Evolutionary conservation across 495 filamentous ascomycete genomes (phyloP).

Genomic region (Barbatosphaeria neglecta): DNA sequence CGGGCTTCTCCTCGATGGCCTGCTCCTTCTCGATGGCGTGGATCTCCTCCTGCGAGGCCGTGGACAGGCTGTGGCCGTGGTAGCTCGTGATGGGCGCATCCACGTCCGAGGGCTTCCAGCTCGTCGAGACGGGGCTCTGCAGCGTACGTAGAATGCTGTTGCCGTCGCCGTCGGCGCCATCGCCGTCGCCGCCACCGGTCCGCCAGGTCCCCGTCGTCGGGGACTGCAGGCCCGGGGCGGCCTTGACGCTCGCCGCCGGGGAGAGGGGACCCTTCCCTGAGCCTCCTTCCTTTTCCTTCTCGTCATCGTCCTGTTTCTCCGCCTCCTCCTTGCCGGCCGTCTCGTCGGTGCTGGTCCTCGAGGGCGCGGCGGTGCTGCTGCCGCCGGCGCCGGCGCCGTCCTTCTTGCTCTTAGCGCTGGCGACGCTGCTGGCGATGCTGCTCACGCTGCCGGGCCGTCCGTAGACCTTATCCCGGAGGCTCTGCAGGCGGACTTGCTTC

Average conservation of each 20-base stretch:
- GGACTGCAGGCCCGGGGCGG: conserved; percentile 18
- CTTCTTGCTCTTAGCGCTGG: conserved; percentile 1
- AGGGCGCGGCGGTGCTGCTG: conserved; percentile 1
- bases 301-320: conserved; percentile 1
- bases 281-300: conserved; percentile 2
- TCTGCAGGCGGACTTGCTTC: conserved; percentile 35
- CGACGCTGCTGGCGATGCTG: not conserved
- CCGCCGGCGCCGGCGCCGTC: not conserved
- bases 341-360: conserved; percentile 1
- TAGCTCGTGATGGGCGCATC: conserved; percentile 19
- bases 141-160: conserved; percentile 11
- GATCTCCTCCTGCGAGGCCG: conserved; percentile 22
- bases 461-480: conserved; percentile 29
- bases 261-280: not conserved
- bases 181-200: conserved; percentile 14
- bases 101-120: conserved; percentile 32
- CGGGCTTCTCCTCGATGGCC: conserved; percentile 23
- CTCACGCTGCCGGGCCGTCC: conserved; percentile 13
- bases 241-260: not conserved
- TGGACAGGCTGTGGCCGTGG: conserved; percentile 15
- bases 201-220: conserved; percentile 25
- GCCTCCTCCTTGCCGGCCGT: not conserved
- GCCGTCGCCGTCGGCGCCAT: conserved; percentile 3
- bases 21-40: conserved; percentile 24
- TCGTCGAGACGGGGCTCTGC: conserved; percentile 33